Base-by-base conservation (phyloP, 192 early-diverging fungal genomes). In the Linderina pennispora region DNA sequence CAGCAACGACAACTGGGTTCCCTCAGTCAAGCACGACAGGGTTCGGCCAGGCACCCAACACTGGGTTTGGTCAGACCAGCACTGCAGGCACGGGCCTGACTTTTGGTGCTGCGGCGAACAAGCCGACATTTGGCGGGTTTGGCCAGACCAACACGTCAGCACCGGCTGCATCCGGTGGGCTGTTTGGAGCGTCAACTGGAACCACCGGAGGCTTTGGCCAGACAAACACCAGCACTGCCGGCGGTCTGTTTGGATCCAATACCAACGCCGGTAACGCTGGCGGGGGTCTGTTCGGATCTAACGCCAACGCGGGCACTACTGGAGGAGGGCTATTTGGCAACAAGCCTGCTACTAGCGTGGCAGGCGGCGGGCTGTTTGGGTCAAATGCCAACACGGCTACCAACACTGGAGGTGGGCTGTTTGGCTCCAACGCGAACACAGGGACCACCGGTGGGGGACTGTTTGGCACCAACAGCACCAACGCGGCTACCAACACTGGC, bases 131-230 rank as follows among this genome's bases (percentile, higher is more conserved):
- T 3, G 34, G 42, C 20, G 71, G 62, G 2, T 78, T 76, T 55
- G 72, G 74, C 22, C 53, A 52, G 31, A 73, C 80, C 23, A 73
- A 68, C 2, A 39, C 58, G 28, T 28, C 50, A 24, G 43, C 58
- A 3, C 63, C 73, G 2, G 66, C 62, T 40, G 76, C 68, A 14
- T 51, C 57, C 14, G 62, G 58, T 19, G 15, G 58, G 6, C 69
- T 55, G 42, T 68, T 59, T 61, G 74, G 58, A 21, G n/a, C n/a
- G n/a, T n/a, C n/a, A n/a, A n/a, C n/a, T n/a, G n/a, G 49, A 34
- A 18, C 23, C 53, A 77, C 77, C 6, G 50, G 44, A 13, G 24
- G 39, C 17, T 35, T 23, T 25, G 55, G 53, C 3, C 28, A 48
- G 15, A 42, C 40, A 16, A 33, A 48, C 7, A 47, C 52, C 18